A percentile compares a stretch with the other conserved stretches of the same genome.
phyloP scores from a whole-genome alignment of 306 rosid species.

The Benincasa hispida region DNA sequence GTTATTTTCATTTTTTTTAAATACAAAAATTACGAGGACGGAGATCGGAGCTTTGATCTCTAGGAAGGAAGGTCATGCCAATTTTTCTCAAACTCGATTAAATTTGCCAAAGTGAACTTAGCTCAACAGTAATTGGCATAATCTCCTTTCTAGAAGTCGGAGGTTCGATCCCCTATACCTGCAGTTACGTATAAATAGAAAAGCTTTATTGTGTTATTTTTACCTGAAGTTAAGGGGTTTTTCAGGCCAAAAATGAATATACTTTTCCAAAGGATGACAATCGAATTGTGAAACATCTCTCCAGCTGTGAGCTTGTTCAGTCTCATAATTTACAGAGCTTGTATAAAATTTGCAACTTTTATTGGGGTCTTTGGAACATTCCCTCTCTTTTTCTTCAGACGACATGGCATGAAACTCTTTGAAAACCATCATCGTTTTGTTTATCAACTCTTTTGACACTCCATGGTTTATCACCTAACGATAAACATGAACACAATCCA shows the following conservation, averaged over 20 bases:
- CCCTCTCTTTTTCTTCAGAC: constrained; percentile 31
- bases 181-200: too few relatives aligned
- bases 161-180: too few relatives aligned
- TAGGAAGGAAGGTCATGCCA: too few relatives aligned
- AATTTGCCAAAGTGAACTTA: too few relatives aligned
- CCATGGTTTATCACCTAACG: constrained; percentile 70
- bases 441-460: constrained; percentile 29
- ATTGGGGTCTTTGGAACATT: constrained; percentile 39
- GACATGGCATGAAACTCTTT: constrained; percentile 55
- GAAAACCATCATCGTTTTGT: constrained; percentile 22
- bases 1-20: too few relatives aligned
- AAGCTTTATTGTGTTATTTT: neutral
- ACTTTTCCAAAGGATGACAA: constrained; percentile 34
- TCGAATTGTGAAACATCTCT: constrained; percentile 47
- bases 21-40: too few relatives aligned
- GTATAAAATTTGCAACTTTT: constrained; percentile 39
- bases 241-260: constrained; percentile 47
- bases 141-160: too few relatives aligned
- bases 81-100: too few relatives aligned
- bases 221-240: constrained; percentile 38
- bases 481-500: too few relatives aligned
- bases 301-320: constrained; percentile 31
- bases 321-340: constrained; percentile 38
- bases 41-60: too few relatives aligned
- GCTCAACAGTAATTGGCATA: too few relatives aligned